Evolutionary conservation across 1,284 basidiomycete genomes (phyloP).

Genomic region (Microbotryum intermedium): DNA sequence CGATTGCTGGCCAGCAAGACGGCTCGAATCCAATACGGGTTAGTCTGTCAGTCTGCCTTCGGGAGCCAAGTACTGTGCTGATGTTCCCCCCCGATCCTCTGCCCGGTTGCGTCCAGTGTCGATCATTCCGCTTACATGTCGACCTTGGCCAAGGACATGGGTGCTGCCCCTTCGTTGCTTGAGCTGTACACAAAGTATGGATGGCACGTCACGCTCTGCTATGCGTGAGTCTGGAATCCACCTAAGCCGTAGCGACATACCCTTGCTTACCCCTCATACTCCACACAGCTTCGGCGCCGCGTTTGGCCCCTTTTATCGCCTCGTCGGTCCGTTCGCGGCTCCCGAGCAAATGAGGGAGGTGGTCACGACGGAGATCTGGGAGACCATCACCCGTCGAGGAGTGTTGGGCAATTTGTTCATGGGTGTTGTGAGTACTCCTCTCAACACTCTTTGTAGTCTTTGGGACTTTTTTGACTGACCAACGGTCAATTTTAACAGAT

Average conservation of each 20-base stretch:
- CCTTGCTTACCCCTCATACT: neutral
- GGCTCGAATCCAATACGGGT: constrained; percentile 52
- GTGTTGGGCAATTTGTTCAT: constrained; percentile 54
- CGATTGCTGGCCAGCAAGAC: constrained; percentile 51
- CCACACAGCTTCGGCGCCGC: constrained; percentile 50
- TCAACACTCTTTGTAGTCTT: constrained; percentile 43
- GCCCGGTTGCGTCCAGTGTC: constrained; percentile 4
- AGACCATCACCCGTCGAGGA: constrained; percentile 54
- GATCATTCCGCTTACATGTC: constrained; percentile 47
- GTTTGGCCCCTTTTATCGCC: constrained; percentile 56
- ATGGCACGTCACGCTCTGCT: constrained; percentile 49
- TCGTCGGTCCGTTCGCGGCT: constrained; percentile 49
- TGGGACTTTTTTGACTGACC: neutral
- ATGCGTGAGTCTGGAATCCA: constrained; percentile 45
- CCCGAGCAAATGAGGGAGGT: constrained; percentile 37
- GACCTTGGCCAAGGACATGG: constrained; percentile 55
- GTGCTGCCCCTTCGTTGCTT: constrained; percentile 49
- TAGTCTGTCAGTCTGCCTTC: too few species aligned
- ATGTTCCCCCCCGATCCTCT: neutral
- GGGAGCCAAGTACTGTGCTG: too few species aligned
- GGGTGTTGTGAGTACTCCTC: constrained; percentile 45
- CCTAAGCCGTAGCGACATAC: neutral
- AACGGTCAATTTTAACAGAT: constrained; percentile 21
- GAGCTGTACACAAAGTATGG: constrained; percentile 50
- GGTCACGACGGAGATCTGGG: constrained; percentile 55